These are phyloP conservation scores for Pseudocercospora fijiensis DNA, from an alignment of 2,329 filamentous ascomycete genomes.

Conservation along the genomic window DNA sequence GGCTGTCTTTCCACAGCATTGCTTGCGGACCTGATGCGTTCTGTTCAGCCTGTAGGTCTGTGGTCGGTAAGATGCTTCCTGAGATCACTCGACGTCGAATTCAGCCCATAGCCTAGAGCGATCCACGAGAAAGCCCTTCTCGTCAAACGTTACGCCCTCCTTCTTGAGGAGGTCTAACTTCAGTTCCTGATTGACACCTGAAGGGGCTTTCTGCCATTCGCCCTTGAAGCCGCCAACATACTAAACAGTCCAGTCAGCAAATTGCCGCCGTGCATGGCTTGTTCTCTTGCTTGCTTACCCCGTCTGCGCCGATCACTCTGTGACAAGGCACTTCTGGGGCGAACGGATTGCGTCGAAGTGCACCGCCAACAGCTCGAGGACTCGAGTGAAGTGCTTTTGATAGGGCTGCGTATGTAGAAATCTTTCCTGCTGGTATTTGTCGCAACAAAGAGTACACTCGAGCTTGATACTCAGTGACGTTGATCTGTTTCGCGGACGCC, in stretches of 20 bases:
- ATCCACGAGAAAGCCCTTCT: slow-evolving; percentile 59
- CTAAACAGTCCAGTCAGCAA: slow-evolving; percentile 16
- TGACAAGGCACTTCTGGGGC: slow-evolving; percentile 75
- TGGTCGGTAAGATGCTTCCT: background rate
- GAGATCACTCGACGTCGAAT: slow-evolving; percentile 34
- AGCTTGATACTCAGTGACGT: slow-evolving; percentile 21
- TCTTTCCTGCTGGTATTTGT: slow-evolving; percentile 71
- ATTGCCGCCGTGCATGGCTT: slow-evolving; percentile 32
- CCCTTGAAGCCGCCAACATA: slow-evolving; percentile 69
- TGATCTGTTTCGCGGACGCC: background rate
- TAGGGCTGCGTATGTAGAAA: slow-evolving; percentile 72
- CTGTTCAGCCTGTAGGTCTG: background rate
- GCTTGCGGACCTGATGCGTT: background rate
- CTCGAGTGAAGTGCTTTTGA: slow-evolving; percentile 67
- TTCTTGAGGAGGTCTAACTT: slow-evolving; percentile 61
- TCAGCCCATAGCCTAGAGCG: slow-evolving; percentile 46
- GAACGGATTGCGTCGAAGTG: slow-evolving; percentile 75
- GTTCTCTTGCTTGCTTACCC: slow-evolving; percentile 40
- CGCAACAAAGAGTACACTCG: slow-evolving; percentile 69
- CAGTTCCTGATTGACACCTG: slow-evolving; percentile 62
- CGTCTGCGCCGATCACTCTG: slow-evolving; percentile 74
- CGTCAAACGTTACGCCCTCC: slow-evolving; percentile 66
- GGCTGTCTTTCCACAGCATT: background rate
- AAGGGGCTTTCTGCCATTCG: slow-evolving; percentile 60
- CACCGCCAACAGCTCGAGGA: slow-evolving; percentile 74